Percentiles rank a stretch among this genome's conserved stretches.
Evolutionary conservation across 2,329 filamentous ascomycete species (phyloP).

Genomic region (Aschersonia sp.): DNA sequence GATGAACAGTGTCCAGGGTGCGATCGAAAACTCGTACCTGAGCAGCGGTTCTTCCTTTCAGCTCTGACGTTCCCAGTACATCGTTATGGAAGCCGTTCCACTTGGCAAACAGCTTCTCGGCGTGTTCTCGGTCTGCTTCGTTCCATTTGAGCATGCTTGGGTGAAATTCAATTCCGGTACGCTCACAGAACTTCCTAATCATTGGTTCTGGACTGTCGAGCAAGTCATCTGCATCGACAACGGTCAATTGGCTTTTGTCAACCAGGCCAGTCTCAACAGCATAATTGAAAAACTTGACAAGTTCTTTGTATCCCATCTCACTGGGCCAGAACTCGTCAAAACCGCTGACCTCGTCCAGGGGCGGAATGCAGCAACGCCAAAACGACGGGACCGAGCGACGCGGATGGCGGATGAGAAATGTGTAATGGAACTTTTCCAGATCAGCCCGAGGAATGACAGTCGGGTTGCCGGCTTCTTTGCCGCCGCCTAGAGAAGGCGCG

Average conservation of each 20-base stretch:
- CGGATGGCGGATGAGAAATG: conserved; percentile 95
- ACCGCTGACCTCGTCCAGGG: conserved; percentile 65
- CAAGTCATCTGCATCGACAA: conserved; percentile 88
- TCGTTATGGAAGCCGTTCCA: conserved; percentile 97
- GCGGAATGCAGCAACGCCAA: conserved; percentile 86
- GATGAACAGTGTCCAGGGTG: not conserved
- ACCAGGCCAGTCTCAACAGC: conserved; percentile 54
- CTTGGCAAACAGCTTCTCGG: conserved; percentile 73
- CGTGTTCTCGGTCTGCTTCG: conserved; percentile 57
- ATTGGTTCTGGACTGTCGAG: conserved; percentile 69
- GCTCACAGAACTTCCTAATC: conserved; percentile 67
- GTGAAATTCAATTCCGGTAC: conserved; percentile 62
- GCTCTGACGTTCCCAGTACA: conserved; percentile 65
- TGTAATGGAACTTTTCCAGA: conserved; percentile 76
- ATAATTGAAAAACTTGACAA: conserved; percentile 78
- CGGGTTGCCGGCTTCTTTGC: conserved; percentile 56
- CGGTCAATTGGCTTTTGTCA: conserved; percentile 60
- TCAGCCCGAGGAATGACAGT: conserved; percentile 63
- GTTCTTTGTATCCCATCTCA: conserved; percentile 83
- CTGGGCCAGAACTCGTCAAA: conserved; percentile 76
- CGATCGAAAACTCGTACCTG: conserved; percentile 25
- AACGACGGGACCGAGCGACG: conserved; percentile 82
- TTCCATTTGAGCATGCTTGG: conserved; percentile 77
- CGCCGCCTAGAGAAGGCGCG: conserved; percentile 65
- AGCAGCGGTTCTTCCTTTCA: conserved; percentile 55